A percentile compares a stretch with the other conserved stretches of the same genome.
phyloP scores from a whole-genome alignment of 2,329 filamentous ascomycete genomes.

The Neonectria faginata region DNA sequence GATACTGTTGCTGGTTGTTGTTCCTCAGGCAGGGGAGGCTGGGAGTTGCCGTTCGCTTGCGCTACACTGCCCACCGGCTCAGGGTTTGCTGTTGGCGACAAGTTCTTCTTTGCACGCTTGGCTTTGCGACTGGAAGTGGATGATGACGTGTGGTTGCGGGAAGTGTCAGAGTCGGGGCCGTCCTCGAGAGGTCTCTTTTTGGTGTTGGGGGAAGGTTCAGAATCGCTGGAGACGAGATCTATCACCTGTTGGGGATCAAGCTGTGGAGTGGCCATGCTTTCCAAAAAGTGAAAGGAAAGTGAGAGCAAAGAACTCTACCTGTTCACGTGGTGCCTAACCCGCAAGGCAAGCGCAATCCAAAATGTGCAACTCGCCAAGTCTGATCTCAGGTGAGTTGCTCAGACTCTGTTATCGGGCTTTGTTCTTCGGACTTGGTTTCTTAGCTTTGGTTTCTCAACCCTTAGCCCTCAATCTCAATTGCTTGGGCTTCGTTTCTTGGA shows the following conservation, averaged over 20 bases:
- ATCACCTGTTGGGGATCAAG: conserved; percentile 41
- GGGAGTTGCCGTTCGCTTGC: conserved; percentile 29
- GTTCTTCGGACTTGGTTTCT: background rate
- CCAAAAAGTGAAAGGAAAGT: conserved; percentile 11
- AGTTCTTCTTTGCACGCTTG: conserved; percentile 40
- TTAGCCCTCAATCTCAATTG: background rate
- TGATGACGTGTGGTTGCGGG: conserved; percentile 20
- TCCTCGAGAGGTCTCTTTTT: conserved; percentile 49
- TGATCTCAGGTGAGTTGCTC: background rate
- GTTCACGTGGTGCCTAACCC: conserved; percentile 3
- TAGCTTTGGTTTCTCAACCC: background rate
- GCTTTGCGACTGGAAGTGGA: conserved; percentile 29
- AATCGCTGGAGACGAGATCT: conserved; percentile 42
- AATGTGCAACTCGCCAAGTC: background rate
- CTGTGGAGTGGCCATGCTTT: conserved; percentile 34
- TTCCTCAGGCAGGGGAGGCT: background rate
- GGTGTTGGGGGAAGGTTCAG: conserved; percentile 31
- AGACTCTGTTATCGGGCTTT: background rate
- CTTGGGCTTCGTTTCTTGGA: background rate
- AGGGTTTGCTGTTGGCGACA: conserved; percentile 11
- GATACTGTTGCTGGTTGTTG: conserved; percentile 1
- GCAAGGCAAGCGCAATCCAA: background rate
- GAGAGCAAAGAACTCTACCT: conserved; percentile 22
- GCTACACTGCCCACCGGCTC: conserved; percentile 9
- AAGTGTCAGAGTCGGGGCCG: conserved; percentile 24